Base-by-base conservation (phyloP, 2,329 filamentous ascomycete species). In the Xenoacremonium recifei region DNA sequence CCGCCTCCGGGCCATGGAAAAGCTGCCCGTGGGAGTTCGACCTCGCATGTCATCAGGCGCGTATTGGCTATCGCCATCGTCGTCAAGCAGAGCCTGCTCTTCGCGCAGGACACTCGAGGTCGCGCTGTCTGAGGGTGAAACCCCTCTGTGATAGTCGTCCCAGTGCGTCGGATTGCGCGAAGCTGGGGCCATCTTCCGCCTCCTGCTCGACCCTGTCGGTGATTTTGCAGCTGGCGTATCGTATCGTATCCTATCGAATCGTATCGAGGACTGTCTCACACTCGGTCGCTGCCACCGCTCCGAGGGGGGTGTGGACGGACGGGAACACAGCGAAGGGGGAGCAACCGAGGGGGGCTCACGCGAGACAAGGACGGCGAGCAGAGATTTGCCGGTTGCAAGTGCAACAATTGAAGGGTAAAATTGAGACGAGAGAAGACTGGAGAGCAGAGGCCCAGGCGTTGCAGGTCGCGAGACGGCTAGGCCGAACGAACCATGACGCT, bases 71-170 rank as follows among this genome's bases (percentile, higher is more conserved):
- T 42, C 46, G 17, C 39, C 48, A 39, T 61, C 63, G 33, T 68
- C 65, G 31, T 72, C 70, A 13, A 75, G 60, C 9, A 77, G 62
- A 30, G 73, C 68, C 37, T 72, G 66, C 20, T 72, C 66, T 39
- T 77, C 74, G 42, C 63, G 62, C 27, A 70, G 58, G 45, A 66
- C 70, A 25, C 65, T 65, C 39, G 68, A 67, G 21, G 64, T 65
- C n/a, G 66, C 41, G 55, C 72, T 76, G 18, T 64, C 66, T 9
- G 63, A 65, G 1, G 69, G 66, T 19, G 72, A 70, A 19, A 59
- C 54, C 15, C 68, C 64, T 20, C 70, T 66, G 34, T 71, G 67
- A 51, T 74, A 72, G 50, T 73, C 66, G 53, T 71, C 68, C 71
- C 72, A 75, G 42, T 62, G 70, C 25, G 66, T 58, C 39, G 69